phyloP scores from a whole-genome alignment of 1,284 basidiomycete genomes.

The Limonomyces culmigenus region DNA sequence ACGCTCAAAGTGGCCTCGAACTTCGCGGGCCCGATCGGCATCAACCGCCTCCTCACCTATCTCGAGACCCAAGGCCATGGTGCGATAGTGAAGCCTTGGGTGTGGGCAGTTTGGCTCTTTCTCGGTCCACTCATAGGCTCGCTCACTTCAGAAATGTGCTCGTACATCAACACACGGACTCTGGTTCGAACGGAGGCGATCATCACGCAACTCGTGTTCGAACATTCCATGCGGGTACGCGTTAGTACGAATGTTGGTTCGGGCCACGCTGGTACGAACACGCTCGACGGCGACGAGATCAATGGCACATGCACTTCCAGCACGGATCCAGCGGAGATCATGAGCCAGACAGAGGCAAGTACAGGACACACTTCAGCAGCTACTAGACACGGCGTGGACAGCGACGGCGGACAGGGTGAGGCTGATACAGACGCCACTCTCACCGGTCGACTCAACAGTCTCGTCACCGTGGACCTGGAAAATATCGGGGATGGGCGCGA shows the following conservation, averaged over 20 bases:
- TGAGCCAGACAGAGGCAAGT: constrained; percentile 8
- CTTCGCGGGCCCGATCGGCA: constrained; percentile 25
- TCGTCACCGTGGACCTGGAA: constrained; percentile 18
- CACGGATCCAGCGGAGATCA: constrained; percentile 1
- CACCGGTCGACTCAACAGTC: constrained; percentile 32
- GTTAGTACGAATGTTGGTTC: constrained; percentile 16
- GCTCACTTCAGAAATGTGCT: constrained; percentile 27
- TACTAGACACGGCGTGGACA: not conserved
- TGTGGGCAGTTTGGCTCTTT: constrained; percentile 51
- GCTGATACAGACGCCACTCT: too few relatives aligned
- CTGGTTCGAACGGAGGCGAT: constrained; percentile 29
- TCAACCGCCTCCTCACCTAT: constrained; percentile 28
- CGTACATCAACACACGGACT: constrained; percentile 20
- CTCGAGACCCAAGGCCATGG: constrained; percentile 23
- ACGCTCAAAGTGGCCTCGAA: constrained; percentile 9
- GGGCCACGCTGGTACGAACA: not conserved
- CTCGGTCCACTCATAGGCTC: constrained; percentile 31
- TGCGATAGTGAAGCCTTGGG: constrained; percentile 25
- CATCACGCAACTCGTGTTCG: constrained; percentile 38
- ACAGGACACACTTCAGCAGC: not conserved
- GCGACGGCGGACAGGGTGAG: constrained; percentile 20
- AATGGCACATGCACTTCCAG: not conserved
- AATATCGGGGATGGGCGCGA: constrained; percentile 18
- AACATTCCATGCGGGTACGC: constrained; percentile 36
- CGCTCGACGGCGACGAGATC: not conserved